Conservation (phyloP, 2,329 filamentous ascomycete species). For the Paracorniculantispora psalliotae region DNA sequence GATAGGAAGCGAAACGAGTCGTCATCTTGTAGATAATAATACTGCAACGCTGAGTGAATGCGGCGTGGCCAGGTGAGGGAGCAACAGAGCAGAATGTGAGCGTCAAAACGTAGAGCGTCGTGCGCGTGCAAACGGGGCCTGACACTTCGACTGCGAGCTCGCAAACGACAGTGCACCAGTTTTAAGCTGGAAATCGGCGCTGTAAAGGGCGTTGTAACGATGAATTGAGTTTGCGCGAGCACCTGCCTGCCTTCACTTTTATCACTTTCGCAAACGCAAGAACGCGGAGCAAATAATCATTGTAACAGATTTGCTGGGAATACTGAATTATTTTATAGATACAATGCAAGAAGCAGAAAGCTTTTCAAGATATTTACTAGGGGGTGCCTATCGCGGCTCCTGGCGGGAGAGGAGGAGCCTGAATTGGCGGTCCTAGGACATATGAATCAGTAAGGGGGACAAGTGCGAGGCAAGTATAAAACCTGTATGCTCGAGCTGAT, state of each 20-base stretch:
- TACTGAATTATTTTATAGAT: background rate
- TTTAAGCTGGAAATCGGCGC: too few species aligned
- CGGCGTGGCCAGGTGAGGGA: background rate
- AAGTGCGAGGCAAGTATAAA: constrained; percentile 13
- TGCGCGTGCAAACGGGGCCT: constrained; percentile 1
- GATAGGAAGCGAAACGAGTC: background rate
- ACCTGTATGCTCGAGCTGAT: constrained; percentile 12
- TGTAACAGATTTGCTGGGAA: background rate
- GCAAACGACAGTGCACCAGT: background rate
- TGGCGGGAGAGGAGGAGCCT: background rate
- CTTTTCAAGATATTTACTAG: background rate
- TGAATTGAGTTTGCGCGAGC: too few species aligned
- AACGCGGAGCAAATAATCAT: too few species aligned
- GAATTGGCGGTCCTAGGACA: constrained; percentile 14
- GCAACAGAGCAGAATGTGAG: constrained; percentile 12
- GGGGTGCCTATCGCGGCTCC: constrained; percentile 6
- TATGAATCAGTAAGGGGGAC: constrained; percentile 14
- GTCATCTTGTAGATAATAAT: background rate
- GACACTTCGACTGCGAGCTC: background rate
- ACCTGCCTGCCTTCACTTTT: too few species aligned
- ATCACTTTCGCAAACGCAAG: too few species aligned
- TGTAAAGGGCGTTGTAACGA: too few species aligned
- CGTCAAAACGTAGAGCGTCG: background rate
- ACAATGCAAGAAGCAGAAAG: background rate
- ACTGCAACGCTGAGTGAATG: constrained; percentile 1